Evolutionary conservation across 495 filamentous ascomycete genomes (phyloP), one percentile per base, ranked within the genome.

Genomic region (Xylaria scruposa): DNA sequence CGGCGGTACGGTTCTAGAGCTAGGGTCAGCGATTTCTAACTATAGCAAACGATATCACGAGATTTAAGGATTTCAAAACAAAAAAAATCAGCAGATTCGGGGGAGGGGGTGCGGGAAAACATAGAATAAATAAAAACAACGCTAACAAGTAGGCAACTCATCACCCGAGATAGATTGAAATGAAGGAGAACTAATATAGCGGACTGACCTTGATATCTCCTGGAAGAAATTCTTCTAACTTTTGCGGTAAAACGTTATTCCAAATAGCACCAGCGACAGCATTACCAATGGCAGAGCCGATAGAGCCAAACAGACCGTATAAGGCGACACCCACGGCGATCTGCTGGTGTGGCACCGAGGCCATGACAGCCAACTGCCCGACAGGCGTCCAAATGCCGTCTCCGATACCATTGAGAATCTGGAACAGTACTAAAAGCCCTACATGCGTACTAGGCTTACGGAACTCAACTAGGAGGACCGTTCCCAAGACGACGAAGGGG

Each of bases 261-360:
- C 91, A 92, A 33, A 92, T 82, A 0, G 89, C 90, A 1, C 90
- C 91, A 0, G 90, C 89, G 46, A 93, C 87, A 17, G 90, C 89
- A 4, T 83, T 84, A 10, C 91, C 91, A 1, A 92, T 85, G 0
- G 91, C 90, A 21, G 90, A 89, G n/a, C 91, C 91, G 74, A 93
- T 87, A 68, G 91, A 88, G 73, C 90, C 84, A 6, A 87, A 83
- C 0, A 90, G 90, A 1, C 91, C 80, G 74, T 90, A 91, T 51
- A 92, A 85, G 4, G 91, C 91, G 5, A 90, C 90, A 4, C 86
- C 88, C 33, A 88, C 87, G 9, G 89, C 90, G 10, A 93, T 89
- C 72, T 92, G 86, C 72, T 88, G 84, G 67, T 91, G 90, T n/a
- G 81, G 82, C 7, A 87, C 89, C 0, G 85, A 83, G 36, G 90